Evolutionary conservation across 306 rosid genomes (phyloP).

Genomic region (Geum urbanum): DNA sequence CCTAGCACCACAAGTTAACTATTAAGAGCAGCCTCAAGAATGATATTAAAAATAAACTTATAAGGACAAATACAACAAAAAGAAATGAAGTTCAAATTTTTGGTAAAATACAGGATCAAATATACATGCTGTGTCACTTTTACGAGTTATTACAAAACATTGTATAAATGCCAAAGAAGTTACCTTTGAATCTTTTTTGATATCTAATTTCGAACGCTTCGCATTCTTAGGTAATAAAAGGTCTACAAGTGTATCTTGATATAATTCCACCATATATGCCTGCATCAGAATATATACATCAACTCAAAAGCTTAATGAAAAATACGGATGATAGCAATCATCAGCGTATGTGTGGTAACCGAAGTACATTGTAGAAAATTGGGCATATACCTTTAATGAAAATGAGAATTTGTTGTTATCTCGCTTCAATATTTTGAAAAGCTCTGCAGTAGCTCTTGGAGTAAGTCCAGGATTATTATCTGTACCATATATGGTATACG

Average conservation of each 20-base stretch:
- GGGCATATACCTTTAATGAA: constrained; percentile 61
- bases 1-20: constrained; percentile 46
- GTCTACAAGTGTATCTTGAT: constrained; percentile 93
- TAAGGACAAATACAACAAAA: not conserved
- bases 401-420: constrained; percentile 72
- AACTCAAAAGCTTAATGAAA: constrained; percentile 4
- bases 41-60: not conserved
- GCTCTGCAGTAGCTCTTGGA: constrained; percentile 70
- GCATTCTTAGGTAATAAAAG: constrained; percentile 70
- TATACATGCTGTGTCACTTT: not conserved
- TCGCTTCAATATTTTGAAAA: constrained; percentile 62
- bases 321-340: too few relatives aligned
- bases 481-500: constrained; percentile 80
- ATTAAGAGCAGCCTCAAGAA: constrained; percentile 8
- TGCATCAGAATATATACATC: constrained; percentile 28
- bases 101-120: not conserved
- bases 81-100: not conserved
- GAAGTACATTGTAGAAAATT: not conserved
- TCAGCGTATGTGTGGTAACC: not conserved
- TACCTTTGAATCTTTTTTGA: constrained; percentile 93
- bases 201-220: constrained; percentile 70
- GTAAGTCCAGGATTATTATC: constrained; percentile 77
- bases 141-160: not conserved
- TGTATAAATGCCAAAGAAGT: constrained; percentile 1
- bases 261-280: constrained; percentile 90